Evolutionary conservation across 441 rosid genomes (phyloP), one percentile per base, ranked within the genome.

Genomic region (Populus tomentosa): DNA sequence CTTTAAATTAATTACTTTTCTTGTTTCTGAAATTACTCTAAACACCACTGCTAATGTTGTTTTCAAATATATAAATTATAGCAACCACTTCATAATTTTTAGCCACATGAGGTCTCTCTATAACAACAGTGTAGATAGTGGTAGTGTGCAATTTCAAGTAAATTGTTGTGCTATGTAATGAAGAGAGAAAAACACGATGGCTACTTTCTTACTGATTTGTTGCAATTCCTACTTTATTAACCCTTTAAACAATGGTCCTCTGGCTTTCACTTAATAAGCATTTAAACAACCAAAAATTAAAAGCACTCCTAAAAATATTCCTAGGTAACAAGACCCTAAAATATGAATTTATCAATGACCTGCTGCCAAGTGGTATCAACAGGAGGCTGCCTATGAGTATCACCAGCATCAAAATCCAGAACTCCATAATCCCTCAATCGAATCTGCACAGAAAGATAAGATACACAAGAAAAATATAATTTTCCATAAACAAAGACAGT

Each of bases 291-390:
- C 59, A 50, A 50, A 50, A 50, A 16, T 50, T 50, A 50, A 50
- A 50, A 50, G 59, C 1, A 10, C 5, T 26, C 32, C 28, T 65
- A 11, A 23, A 65, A 26, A 26, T 26, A 10, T 65, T 65, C 32
- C 0, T 2, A 10, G 18, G 28, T 24, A 10, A 26, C 18, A 26
- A 26, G 32, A 11, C 68, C 32, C 14, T 24, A 65, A 3, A 76
- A 73, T 59, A 38, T 46, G 33, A 76, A 76, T 70, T 38, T 66
- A 61, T 78, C 74, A 36, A 78, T 80, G 77, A 95, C 99, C 97
- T 95, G 99, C 87, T 95, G 98, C 99, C 99, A 95, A 59, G 95
- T 92, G 63, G 98, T 95, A 84, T 95, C 99, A 78, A 94, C 90
- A 7, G 99, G 97, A 78, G 98, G 99, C 87, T 94, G 99, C 86